Evolutionary conservation across 371 early-diverging fungal genomes (phyloP).

Genomic region (Syncephalastrum sp.): DNA sequence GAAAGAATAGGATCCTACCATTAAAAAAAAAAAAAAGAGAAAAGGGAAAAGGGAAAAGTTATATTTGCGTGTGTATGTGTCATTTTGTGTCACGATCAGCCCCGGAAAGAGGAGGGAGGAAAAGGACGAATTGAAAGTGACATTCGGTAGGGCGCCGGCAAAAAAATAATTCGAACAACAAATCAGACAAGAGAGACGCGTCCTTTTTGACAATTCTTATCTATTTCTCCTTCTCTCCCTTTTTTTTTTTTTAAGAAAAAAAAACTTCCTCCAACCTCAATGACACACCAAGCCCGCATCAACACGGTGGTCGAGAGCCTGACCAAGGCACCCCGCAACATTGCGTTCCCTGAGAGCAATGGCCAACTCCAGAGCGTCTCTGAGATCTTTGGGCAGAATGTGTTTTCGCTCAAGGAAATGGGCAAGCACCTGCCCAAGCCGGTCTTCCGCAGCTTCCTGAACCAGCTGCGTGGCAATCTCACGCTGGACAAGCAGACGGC

Average conservation of each 20-base stretch:
- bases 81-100: too few species aligned
- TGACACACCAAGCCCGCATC: constrained; percentile 36
- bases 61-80: too few species aligned
- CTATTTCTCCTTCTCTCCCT: constrained; percentile 9
- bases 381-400: constrained; percentile 90
- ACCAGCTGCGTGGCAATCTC: constrained; percentile 86
- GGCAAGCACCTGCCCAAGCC: constrained; percentile 92
- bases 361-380: constrained; percentile 78
- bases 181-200: background rate
- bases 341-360: constrained; percentile 68
- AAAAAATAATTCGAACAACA: constrained; percentile 3
- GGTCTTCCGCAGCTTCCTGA: constrained; percentile 81
- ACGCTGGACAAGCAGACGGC: constrained; percentile 90
- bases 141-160: too few species aligned
- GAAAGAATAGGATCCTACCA: too few species aligned
- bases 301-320: constrained; percentile 34
- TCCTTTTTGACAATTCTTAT: constrained; percentile 5
- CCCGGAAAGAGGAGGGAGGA: too few species aligned
- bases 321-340: constrained; percentile 32
- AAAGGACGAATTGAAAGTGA: too few species aligned
- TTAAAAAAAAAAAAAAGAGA: too few species aligned
- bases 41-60: too few species aligned
- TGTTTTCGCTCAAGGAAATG: constrained; percentile 88
- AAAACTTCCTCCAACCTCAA: constrained; percentile 2
- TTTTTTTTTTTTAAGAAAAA: constrained; percentile 1